Conservation (phyloP, 2,329 filamentous ascomycete genomes). For the Pyrenophora tritici-repentis region DNA sequence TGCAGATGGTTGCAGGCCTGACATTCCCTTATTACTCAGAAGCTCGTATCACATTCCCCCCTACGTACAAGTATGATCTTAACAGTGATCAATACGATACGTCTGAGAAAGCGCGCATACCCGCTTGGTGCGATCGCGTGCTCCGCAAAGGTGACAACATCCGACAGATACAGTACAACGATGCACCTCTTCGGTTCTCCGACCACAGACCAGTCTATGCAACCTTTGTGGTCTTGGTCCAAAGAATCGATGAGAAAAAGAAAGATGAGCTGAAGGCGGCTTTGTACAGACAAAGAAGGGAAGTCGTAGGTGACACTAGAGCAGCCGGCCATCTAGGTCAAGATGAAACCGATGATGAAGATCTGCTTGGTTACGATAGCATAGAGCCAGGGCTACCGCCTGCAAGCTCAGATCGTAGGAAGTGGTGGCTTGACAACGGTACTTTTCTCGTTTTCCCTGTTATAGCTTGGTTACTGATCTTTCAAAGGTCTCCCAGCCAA, state of each 20-base stretch:
- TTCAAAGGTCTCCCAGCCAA: constrained; percentile 70
- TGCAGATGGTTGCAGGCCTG: constrained; percentile 93
- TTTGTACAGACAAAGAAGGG: constrained; percentile 71
- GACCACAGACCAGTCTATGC: constrained; percentile 97
- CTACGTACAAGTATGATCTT: constrained; percentile 95
- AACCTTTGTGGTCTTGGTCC: constrained; percentile 82
- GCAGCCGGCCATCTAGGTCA: constrained; percentile 55
- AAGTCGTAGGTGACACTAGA: constrained; percentile 67
- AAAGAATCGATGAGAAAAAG: constrained; percentile 73
- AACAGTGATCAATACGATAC: constrained; percentile 89
- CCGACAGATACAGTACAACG: constrained; percentile 80
- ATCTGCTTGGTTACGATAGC: constrained; percentile 78
- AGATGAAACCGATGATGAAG: constrained; percentile 75
- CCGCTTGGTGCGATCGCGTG: constrained; percentile 96
- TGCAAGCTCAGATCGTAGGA: constrained; percentile 64
- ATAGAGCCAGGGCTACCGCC: constrained; percentile 76
- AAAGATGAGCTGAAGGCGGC: constrained; percentile 75
- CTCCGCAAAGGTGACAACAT: constrained; percentile 84
- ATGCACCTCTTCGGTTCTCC: constrained; percentile 82
- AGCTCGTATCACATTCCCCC: constrained; percentile 82
- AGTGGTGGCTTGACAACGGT: constrained; percentile 70
- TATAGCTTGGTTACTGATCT: constrained; percentile 29
- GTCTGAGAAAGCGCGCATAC: constrained; percentile 92
- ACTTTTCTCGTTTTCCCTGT: constrained; percentile 57
- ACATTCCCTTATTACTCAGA: constrained; percentile 93